phyloP scores from a whole-genome alignment of 78 protist genomes.

The Cavenderia fasciculata region DNA sequence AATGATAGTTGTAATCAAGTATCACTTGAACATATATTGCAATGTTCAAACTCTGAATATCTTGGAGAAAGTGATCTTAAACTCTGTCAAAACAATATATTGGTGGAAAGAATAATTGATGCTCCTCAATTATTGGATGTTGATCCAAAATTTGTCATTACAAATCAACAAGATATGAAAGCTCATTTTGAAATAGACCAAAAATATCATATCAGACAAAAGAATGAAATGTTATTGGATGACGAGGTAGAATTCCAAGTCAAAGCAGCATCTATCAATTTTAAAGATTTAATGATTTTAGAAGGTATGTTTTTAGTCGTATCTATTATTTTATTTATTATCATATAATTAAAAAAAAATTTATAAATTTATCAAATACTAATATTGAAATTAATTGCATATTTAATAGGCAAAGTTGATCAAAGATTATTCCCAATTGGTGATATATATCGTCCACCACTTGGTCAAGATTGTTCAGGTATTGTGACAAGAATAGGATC shows the following conservation, averaged over 20 bases:
- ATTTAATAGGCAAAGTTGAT: background rate
- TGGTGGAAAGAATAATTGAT: too few relatives aligned
- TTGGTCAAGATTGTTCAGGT: conserved; percentile 44
- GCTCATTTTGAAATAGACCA: too few relatives aligned
- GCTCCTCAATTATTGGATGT: too few relatives aligned
- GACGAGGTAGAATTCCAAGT: conserved; percentile 28
- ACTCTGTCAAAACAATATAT: too few relatives aligned
- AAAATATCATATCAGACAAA: too few relatives aligned
- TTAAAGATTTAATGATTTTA: background rate
- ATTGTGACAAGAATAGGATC: conserved; percentile 9
- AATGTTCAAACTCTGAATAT: too few relatives aligned
- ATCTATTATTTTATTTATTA: too few relatives aligned
- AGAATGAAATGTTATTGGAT: background rate
- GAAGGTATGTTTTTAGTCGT: background rate
- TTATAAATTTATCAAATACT: background rate
- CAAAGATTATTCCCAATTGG: background rate
- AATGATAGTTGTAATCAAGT: too few relatives aligned
- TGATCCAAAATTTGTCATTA: too few relatives aligned
- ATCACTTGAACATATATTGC: too few relatives aligned
- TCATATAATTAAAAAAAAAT: background rate
- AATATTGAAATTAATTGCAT: too few relatives aligned
- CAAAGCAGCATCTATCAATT: conserved; percentile 3
- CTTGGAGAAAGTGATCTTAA: too few relatives aligned
- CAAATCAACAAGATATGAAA: background rate
- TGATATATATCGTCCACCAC: background rate